A percentile compares a stretch with the other conserved stretches of the same genome.
Evolutionary conservation across 257 asterid species (phyloP).

Genomic region (Cynanchum wilfordii): DNA sequence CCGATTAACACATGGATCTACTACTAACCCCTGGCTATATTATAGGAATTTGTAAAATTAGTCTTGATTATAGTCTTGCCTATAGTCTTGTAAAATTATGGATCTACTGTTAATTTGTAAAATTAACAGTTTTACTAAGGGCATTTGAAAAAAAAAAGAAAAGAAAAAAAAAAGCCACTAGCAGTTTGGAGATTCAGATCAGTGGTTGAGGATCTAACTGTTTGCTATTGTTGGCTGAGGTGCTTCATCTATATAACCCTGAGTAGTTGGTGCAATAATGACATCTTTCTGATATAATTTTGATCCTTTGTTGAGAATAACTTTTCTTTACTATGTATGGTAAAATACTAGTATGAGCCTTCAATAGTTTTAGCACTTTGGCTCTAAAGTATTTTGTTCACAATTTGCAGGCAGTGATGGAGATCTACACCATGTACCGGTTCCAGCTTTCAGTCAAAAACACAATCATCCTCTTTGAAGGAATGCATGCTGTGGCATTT

Average conservation of each 20-base stretch:
- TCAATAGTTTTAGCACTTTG: not conserved
- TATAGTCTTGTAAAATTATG: not conserved
- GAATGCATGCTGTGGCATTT: conserved; percentile 68
- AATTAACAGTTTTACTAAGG: too few relatives aligned
- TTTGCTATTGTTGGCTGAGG: not conserved
- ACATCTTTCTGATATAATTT: not conserved
- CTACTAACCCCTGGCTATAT: too few relatives aligned
- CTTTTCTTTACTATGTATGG: not conserved
- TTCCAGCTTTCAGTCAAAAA: conserved; percentile 59
- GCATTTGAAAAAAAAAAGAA: too few relatives aligned
- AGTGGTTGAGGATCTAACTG: not conserved
- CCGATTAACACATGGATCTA: not conserved
- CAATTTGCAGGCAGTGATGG: conserved; percentile 74
- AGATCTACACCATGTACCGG: conserved; percentile 80
- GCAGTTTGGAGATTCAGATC: not conserved
- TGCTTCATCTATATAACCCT: not conserved
- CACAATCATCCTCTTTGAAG: conserved; percentile 65
- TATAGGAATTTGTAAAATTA: not conserved
- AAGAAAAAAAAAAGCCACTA: not conserved
- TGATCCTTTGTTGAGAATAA: not conserved
- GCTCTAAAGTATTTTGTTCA: not conserved
- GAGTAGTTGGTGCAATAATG: not conserved
- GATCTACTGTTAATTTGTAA: too few relatives aligned
- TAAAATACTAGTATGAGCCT: not conserved
- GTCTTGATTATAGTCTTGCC: not conserved